A percentile compares a stretch with the other conserved stretches of the same genome.
Conservation (phyloP, 2,329 filamentous ascomycete species). For the Alternaria dauci region DNA sequence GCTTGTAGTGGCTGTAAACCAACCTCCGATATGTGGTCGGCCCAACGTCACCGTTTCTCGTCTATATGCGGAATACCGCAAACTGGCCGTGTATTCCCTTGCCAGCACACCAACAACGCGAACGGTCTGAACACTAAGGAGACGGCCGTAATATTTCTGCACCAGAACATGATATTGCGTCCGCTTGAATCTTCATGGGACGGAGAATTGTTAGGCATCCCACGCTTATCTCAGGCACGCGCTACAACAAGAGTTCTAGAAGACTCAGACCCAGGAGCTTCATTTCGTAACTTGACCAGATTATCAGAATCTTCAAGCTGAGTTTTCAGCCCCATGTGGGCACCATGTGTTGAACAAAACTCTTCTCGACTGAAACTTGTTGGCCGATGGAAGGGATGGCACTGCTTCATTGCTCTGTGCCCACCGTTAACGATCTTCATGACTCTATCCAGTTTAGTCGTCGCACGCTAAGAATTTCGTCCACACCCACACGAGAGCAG, state of each 20-base stretch:
- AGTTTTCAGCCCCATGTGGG: constrained; percentile 11
- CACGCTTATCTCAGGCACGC: constrained; percentile 11
- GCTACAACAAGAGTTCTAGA: constrained; percentile 8
- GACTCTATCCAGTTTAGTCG: constrained; percentile 11
- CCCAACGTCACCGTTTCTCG: constrained; percentile 24
- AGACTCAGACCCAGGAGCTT: not conserved
- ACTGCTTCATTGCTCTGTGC: constrained; percentile 20
- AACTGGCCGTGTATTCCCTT: constrained; percentile 7
- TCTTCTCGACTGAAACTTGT: constrained; percentile 18
- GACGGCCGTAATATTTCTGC: not conserved
- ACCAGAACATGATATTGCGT: not conserved
- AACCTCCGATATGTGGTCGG: constrained; percentile 22
- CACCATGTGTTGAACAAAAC: constrained; percentile 13
- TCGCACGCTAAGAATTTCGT: constrained; percentile 21
- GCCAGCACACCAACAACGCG: constrained; percentile 6
- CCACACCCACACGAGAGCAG: constrained; percentile 9
- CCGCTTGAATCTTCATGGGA: constrained; percentile 4
- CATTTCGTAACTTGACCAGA: constrained; percentile 1
- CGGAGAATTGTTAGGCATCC: constrained; percentile 3
- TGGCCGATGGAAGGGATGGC: constrained; percentile 18
- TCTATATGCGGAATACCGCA: constrained; percentile 11
- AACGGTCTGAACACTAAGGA: not conserved
- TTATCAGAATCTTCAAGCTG: constrained; percentile 7
- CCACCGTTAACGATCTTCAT: constrained; percentile 22
- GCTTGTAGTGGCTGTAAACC: constrained; percentile 19